Conservation (phyloP, 148 eudicot species). For the Heliamphora exappendiculata region DNA sequence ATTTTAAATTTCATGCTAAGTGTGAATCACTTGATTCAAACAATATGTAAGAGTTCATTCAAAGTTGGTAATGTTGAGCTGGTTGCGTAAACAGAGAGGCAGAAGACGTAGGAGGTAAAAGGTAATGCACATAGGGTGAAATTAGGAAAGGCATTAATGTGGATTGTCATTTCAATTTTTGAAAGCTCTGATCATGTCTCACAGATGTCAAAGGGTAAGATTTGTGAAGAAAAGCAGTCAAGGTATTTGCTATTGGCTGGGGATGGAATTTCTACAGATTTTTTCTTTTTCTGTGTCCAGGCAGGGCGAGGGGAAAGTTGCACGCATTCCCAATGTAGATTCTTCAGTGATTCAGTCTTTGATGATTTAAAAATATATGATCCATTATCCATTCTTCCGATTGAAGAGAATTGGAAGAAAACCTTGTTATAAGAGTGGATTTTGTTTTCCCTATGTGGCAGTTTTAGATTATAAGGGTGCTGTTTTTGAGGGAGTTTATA, state of each 20-base stretch:
- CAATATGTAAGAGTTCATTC: not conserved
- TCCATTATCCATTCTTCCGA: not conserved
- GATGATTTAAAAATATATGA: not conserved
- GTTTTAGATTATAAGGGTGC: not conserved
- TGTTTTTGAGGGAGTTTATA: not conserved
- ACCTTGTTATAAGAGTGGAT: not conserved
- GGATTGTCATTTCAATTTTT: not conserved
- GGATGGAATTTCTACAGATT: not conserved
- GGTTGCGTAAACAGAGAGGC: not conserved
- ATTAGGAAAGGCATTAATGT: not conserved
- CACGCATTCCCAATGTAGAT: not conserved
- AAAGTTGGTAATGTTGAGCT: slow-evolving; percentile 1
- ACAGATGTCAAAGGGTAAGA: not conserved
- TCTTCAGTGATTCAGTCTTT: not conserved
- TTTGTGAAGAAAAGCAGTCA: not conserved
- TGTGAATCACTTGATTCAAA: not conserved
- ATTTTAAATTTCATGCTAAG: not conserved
- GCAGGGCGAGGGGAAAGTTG: not conserved
- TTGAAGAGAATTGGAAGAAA: not conserved
- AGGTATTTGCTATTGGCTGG: no score
- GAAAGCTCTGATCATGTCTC: not conserved
- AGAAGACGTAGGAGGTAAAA: not conserved
- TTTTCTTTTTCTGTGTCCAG: not conserved
- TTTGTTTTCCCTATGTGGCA: not conserved
- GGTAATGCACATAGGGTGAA: not conserved